Conservation (phyloP, 2,329 filamentous ascomycete species). For the Trichophyton equinum region DNA sequence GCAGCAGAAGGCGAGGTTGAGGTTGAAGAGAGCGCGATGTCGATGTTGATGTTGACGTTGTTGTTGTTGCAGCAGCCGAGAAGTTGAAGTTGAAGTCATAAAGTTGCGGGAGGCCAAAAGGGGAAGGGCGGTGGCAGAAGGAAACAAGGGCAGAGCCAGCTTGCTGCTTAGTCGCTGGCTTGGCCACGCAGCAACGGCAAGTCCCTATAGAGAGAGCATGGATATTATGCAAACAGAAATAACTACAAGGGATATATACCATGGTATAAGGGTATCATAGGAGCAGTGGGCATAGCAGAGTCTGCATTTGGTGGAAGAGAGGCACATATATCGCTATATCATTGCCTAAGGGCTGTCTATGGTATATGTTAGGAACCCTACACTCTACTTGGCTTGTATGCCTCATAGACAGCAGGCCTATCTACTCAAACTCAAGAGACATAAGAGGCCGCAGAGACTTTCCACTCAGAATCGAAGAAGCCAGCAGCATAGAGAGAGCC, state of each 20-base stretch:
- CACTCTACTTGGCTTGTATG: not conserved
- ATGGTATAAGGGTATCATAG: not conserved
- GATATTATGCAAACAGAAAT: not conserved
- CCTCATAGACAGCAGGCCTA: not conserved
- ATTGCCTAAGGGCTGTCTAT: not conserved
- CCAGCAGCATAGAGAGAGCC: slow-evolving; percentile 43
- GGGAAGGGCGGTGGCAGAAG: slow-evolving; percentile 6
- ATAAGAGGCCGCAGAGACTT: slow-evolving; percentile 38
- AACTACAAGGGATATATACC: not conserved
- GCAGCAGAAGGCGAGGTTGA: slow-evolving; percentile 6
- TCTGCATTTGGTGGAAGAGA: not conserved
- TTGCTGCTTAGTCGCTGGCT: not conserved
- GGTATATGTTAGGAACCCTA: not conserved
- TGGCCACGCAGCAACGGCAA: not conserved
- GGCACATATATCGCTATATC: not conserved
- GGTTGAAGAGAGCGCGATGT: slow-evolving; percentile 5
- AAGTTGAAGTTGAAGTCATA: slow-evolving; percentile 6
- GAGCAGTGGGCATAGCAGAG: not conserved
- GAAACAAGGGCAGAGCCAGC: not conserved
- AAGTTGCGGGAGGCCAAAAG: not conserved
- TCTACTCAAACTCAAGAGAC: slow-evolving; percentile 17
- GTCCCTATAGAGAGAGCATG: not conserved
- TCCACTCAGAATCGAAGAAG: slow-evolving; percentile 45
- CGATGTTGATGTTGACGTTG: slow-evolving; percentile 5
- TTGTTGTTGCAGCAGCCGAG: slow-evolving; percentile 13